Evolutionary conservation across 1,139 yeast species (phyloP), one percentile per base, ranked within the genome.

Genomic region (Zygosaccharomyces sapae): DNA sequence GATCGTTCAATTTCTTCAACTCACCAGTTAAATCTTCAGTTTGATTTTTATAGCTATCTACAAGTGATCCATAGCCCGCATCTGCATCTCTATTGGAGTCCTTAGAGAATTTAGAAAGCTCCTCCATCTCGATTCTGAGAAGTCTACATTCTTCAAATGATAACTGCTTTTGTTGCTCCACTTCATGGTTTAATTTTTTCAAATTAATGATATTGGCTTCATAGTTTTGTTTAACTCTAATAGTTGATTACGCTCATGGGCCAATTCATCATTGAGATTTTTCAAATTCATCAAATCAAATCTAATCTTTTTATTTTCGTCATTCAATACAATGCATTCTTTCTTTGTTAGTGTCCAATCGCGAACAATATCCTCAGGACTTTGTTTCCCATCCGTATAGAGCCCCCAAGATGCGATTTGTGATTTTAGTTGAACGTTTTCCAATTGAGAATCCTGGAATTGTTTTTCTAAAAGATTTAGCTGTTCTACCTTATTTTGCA

Each of bases 131-230:
- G 29, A 72, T 74, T 52, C 88, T 70, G 46, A 86, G 67, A 49
- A 81, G 74, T 46, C 73, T 77, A 25, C 82, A 75, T 59, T 86
- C 94, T 53, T 79, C 79, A n/a, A 67, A 57, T n/a, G 81, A 76
- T 41, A 84, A 67, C 2, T 70, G 62, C 46, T 74, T 74, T 51
- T 80, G 83, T 47, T 78, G 74, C 48, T 81, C 81, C 19, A 80
- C 62, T 52, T 70, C 74, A 47, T 57, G 55, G 43, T 69, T 69
- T 6, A 70, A 47, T 48, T 59, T 81, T 66, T 46, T 69, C 61
- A 50, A 70, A 58, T 51, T 70, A 47, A 63, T 49, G 65, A 68
- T 50, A 68, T 65, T 62, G 66, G 69, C 24, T 57, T 60, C 49
- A 54, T 58, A 42, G 60, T 47, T 54, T 55, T 55, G 36, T 56